Percentiles rank a stretch among this genome's conserved stretches.
These are phyloP conservation scores for Exophiala aquamarina DNA, from an alignment of 2,329 filamentous ascomycete genomes.

Conservation along the genomic window DNA sequence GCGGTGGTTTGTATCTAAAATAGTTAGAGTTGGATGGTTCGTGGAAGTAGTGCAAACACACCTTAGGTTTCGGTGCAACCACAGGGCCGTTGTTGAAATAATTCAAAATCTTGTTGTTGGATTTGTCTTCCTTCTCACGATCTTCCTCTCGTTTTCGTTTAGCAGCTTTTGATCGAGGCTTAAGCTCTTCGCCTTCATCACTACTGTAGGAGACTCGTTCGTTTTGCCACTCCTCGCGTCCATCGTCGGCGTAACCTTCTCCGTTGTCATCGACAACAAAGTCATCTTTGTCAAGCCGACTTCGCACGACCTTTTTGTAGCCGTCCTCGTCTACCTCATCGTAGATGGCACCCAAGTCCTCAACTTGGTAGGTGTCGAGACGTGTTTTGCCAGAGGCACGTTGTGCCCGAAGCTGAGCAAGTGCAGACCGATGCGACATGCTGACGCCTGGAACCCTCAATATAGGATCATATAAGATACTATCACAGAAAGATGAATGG, in stretches of 20 bases:
- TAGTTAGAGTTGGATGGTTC: slow-evolving; percentile 1
- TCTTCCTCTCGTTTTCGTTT: slow-evolving; percentile 90
- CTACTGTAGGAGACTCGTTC: slow-evolving; percentile 63
- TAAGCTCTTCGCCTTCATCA: slow-evolving; percentile 71
- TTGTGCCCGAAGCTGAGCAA: slow-evolving; percentile 79
- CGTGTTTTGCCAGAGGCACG: slow-evolving; percentile 89
- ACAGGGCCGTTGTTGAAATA: slow-evolving; percentile 82
- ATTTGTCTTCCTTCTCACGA: slow-evolving; percentile 78
- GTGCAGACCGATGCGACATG: slow-evolving; percentile 29
- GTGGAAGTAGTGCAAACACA: slow-evolving; percentile 34
- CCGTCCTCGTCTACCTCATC: slow-evolving; percentile 96
- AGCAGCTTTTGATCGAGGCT: slow-evolving; percentile 60
- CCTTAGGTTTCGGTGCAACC: slow-evolving; percentile 76
- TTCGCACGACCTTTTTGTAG: slow-evolving; percentile 93
- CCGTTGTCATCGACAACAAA: slow-evolving; percentile 99
- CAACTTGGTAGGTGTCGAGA: slow-evolving; percentile 81
- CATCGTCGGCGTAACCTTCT: slow-evolving; percentile 94
- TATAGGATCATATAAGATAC: too few relatives aligned
- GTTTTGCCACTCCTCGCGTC: slow-evolving; percentile 89
- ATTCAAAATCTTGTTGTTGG: slow-evolving; percentile 88
- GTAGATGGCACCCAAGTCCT: slow-evolving; percentile 82
- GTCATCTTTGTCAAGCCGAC: slow-evolving; percentile 87
- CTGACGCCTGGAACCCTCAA: not conserved
- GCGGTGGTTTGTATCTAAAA: slow-evolving; percentile 61
- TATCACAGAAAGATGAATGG: too few relatives aligned